Percentiles rank a stretch among this genome's conserved stretches.
Evolutionary conservation across 2,329 filamentous ascomycete species (phyloP).

Genomic region (Pezicula rhizophila): DNA sequence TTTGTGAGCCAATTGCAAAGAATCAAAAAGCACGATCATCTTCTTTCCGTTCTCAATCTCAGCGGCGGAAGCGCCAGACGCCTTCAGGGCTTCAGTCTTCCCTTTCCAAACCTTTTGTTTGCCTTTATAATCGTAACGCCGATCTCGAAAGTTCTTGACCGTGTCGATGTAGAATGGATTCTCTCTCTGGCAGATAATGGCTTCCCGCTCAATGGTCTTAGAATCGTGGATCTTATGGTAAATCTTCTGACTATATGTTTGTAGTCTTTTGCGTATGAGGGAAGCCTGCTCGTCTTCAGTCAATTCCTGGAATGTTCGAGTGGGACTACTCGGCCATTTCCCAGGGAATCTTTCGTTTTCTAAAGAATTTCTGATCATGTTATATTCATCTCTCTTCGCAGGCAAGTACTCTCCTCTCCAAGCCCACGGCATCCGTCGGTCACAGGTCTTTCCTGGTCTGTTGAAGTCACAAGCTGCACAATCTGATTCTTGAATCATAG

Average conservation of each 20-base stretch:
- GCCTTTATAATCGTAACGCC: slow-evolving; percentile 96
- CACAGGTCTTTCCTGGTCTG: slow-evolving; percentile 91
- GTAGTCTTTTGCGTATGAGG: slow-evolving; percentile 78
- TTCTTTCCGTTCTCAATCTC: slow-evolving; percentile 96
- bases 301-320: slow-evolving; percentile 74
- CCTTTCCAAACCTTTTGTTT: slow-evolving; percentile 98
- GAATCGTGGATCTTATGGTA: slow-evolving; percentile 99
- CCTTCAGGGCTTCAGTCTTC: slow-evolving; percentile 82
- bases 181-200: slow-evolving; percentile 96
- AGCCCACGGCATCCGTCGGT: slow-evolving; percentile 89
- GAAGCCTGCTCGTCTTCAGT: slow-evolving; percentile 73
- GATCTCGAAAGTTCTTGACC: slow-evolving; percentile 91
- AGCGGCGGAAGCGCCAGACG: slow-evolving; percentile 64
- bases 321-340: slow-evolving; percentile 62
- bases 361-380: slow-evolving; percentile 91
- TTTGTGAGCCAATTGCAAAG: slow-evolving; percentile 92
- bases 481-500: slow-evolving; percentile 95
- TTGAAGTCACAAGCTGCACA: slow-evolving; percentile 99
- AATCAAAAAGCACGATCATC: slow-evolving; percentile 96
- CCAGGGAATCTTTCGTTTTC: slow-evolving; percentile 91
- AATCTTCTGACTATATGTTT: slow-evolving; percentile 94
- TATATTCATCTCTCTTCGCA: slow-evolving; percentile 95
- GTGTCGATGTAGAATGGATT: slow-evolving; percentile 99
- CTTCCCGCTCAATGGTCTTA: slow-evolving; percentile 86
- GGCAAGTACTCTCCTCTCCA: slow-evolving; percentile 98